phyloP scores from a whole-genome alignment of 2,329 filamentous ascomycete species.

The Rutstroemia sp. region DNA sequence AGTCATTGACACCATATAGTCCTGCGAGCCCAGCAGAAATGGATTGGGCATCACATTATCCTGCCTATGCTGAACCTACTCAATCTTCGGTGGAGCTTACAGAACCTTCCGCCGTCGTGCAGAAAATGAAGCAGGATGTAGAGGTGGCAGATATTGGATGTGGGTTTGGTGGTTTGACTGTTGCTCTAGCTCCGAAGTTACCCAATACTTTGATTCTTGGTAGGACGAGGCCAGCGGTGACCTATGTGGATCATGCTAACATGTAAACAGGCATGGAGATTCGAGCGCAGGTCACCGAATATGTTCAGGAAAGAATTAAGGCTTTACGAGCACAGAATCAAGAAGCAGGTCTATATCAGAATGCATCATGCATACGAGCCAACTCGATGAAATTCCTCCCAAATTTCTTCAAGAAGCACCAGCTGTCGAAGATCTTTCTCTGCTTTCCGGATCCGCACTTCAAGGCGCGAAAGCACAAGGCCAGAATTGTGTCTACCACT shows the following conservation, averaged over 20 bases:
- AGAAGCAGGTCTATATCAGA: constrained; percentile 59
- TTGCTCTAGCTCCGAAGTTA: constrained; percentile 74
- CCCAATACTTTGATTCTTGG: constrained; percentile 79
- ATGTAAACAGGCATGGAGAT: constrained; percentile 72
- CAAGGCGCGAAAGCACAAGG: constrained; percentile 95
- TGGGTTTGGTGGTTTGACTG: constrained; percentile 85
- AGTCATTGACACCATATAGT: constrained; percentile 39
- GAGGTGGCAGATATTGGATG: constrained; percentile 96
- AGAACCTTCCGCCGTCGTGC: constrained; percentile 11
- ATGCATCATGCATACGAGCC: constrained; percentile 79
- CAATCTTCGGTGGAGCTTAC: constrained; percentile 23
- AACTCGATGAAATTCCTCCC: constrained; percentile 99
- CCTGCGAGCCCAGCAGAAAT: constrained; percentile 73
- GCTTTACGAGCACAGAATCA: constrained; percentile 65
- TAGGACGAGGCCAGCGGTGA: constrained; percentile 33
- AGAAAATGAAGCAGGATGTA: constrained; percentile 56
- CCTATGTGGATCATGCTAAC: constrained; percentile 7
- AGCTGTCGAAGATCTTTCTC: constrained; percentile 88
- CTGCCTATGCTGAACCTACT: constrained; percentile 52
- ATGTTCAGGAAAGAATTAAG: constrained; percentile 78
- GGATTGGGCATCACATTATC: constrained; percentile 86
- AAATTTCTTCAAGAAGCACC: constrained; percentile 80
- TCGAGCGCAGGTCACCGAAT: constrained; percentile 80
- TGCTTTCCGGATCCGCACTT: constrained; percentile 99
- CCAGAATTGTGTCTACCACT: constrained; percentile 82